Evolutionary conservation across 2,329 filamentous ascomycete genomes (phyloP).

Genomic region (Talaromyces sp.): DNA sequence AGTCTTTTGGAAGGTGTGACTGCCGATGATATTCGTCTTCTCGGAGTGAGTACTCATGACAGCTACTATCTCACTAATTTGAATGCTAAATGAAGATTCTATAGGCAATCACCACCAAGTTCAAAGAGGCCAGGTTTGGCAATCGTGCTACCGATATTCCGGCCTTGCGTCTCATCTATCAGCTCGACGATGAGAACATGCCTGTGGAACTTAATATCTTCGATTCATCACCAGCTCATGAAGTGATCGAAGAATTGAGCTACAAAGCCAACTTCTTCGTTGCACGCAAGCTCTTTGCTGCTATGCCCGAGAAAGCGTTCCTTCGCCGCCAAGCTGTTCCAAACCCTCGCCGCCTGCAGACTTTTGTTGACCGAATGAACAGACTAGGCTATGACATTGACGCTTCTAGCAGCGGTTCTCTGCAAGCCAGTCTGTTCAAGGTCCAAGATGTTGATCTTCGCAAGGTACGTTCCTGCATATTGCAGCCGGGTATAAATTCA

Average conservation of each 20-base stretch:
- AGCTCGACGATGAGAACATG: conserved; percentile 96
- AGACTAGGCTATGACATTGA: conserved; percentile 88
- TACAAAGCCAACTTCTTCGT: conserved; percentile 90
- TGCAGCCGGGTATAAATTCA: neutral
- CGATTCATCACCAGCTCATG: conserved; percentile 80
- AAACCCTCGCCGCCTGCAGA: conserved; percentile 81
- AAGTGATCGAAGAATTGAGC: conserved; percentile 91
- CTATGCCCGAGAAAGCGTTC: conserved; percentile 85
- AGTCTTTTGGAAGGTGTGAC: conserved; percentile 64
- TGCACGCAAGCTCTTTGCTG: conserved; percentile 74
- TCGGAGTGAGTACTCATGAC: conserved; percentile 10
- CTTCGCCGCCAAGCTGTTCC: conserved; percentile 82
- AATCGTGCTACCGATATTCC: conserved; percentile 76
- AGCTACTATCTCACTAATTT: neutral
- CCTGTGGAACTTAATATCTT: conserved; percentile 97
- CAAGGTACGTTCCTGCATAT: conserved; percentile 52
- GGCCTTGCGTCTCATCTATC: conserved; percentile 82
- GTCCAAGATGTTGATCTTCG: conserved; percentile 83
- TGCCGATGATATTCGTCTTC: conserved; percentile 62
- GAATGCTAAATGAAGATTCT: conserved; percentile 50
- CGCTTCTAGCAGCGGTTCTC: conserved; percentile 77
- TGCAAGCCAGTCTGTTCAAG: conserved; percentile 94
- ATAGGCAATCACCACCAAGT: conserved; percentile 79
- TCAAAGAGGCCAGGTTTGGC: conserved; percentile 81
- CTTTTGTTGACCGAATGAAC: conserved; percentile 89